Evolutionary conservation across 768 basidiomycete species (phyloP).

Genomic region (Cytidiella melzeri): DNA sequence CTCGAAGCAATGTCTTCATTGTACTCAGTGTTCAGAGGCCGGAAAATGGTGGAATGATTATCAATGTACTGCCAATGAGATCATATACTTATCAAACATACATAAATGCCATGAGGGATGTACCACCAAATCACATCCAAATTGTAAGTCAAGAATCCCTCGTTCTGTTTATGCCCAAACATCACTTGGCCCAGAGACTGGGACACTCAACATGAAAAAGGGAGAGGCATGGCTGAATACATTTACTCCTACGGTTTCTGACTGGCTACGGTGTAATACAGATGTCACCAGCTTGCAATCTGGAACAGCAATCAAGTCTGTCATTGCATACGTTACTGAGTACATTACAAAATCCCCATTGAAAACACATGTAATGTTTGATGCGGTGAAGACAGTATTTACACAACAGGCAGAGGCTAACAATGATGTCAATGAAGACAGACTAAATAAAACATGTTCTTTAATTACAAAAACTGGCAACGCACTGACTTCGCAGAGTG

Average conservation of each 20-base stretch:
- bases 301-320: slow-evolving; percentile 35
- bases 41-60: background rate
- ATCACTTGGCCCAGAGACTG: slow-evolving; percentile 23
- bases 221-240: slow-evolving; percentile 33
- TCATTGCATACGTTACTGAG: slow-evolving; percentile 34
- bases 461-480: slow-evolving; percentile 6
- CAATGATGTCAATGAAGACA: background rate
- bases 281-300: slow-evolving; percentile 34
- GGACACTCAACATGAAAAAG: slow-evolving; percentile 25
- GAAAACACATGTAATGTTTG: slow-evolving; percentile 35
- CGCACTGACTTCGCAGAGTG: background rate
- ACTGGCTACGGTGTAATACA: slow-evolving; percentile 33
- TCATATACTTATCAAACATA: slow-evolving; percentile 7
- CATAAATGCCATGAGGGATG: slow-evolving; percentile 19
- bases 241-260: slow-evolving; percentile 25
- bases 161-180: slow-evolving; percentile 20
- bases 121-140: slow-evolving; percentile 20
- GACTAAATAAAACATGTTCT: background rate
- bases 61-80: slow-evolving; percentile 1
- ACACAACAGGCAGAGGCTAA: slow-evolving; percentile 19
- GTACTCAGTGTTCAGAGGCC: background rate
- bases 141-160: slow-evolving; percentile 33
- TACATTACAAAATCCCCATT: slow-evolving; percentile 37
- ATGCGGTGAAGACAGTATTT: slow-evolving; percentile 23
- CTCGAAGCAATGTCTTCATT: background rate